A percentile compares a stretch with the other conserved stretches of the same genome.
phyloP scores from a whole-genome alignment of 2,329 filamentous ascomycete genomes.

The Microascus cirrosus region DNA sequence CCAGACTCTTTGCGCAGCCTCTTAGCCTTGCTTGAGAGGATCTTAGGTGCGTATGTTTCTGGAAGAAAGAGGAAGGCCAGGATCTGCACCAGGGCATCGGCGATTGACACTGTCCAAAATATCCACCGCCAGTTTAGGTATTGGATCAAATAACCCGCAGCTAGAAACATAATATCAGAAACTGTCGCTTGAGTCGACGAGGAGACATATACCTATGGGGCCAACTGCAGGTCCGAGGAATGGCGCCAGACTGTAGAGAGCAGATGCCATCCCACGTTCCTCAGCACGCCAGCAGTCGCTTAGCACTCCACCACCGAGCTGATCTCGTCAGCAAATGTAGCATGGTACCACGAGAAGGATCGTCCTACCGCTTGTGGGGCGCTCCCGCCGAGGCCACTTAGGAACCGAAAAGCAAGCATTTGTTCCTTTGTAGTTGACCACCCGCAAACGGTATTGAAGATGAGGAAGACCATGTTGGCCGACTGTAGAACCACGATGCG shows the following conservation, averaged over 20 bases:
- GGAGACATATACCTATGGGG: conserved; percentile 24
- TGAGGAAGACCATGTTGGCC: conserved; percentile 43
- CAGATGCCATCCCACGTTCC: conserved; percentile 53
- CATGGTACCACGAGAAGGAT: conserved; percentile 57
- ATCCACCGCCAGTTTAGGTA: conserved; percentile 33
- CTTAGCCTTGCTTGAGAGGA: conserved; percentile 15
- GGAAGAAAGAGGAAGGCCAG: conserved; percentile 23
- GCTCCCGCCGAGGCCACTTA: conserved; percentile 48
- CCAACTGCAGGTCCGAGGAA: conserved; percentile 48
- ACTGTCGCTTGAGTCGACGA: background rate
- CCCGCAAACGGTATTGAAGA: conserved; percentile 27
- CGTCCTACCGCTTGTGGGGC: conserved; percentile 54
- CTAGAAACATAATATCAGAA: conserved; percentile 10
- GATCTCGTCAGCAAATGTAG: background rate
- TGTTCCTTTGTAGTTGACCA: conserved; percentile 56
- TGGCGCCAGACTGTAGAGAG: conserved; percentile 56
- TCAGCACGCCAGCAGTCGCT: conserved; percentile 53
- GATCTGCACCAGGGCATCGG: conserved; percentile 20
- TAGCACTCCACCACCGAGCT: conserved; percentile 39
- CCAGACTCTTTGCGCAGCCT: conserved; percentile 16
- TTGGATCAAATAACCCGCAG: conserved; percentile 51
- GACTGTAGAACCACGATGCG: conserved; percentile 22
- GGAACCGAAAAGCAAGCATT: conserved; percentile 55
- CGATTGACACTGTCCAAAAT: conserved; percentile 28
- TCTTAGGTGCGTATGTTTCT: conserved; percentile 25